These are phyloP conservation scores for Hyphodiscus hymeniophilus DNA, from an alignment of 495 filamentous ascomycete species.

Conservation along the genomic window DNA sequence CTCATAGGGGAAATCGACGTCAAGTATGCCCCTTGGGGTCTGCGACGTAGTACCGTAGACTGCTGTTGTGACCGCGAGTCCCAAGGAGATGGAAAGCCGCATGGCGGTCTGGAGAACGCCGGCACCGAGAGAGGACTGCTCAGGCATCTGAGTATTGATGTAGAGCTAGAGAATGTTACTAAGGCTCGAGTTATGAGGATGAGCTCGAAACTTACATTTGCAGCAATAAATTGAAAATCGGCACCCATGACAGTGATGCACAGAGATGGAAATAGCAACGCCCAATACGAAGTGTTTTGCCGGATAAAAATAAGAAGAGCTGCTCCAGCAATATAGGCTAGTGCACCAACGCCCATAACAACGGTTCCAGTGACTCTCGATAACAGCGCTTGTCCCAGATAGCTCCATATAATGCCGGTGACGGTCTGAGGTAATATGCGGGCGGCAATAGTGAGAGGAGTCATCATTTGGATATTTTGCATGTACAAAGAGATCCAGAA, in stretches of 20 bases:
- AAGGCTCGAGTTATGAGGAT: no score
- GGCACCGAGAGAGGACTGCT: slow-evolving; percentile 44
- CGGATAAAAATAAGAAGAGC: slow-evolving; percentile 34
- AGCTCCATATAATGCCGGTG: slow-evolving; percentile 39
- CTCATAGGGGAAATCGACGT: slow-evolving; percentile 31
- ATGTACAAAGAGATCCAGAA: slow-evolving; percentile 52
- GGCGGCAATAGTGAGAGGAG: slow-evolving; percentile 42
- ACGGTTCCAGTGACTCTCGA: slow-evolving; percentile 39
- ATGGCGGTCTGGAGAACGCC: slow-evolving; percentile 51
- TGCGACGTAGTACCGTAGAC: slow-evolving; percentile 31
- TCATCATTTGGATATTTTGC: slow-evolving; percentile 42
- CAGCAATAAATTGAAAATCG: slow-evolving; percentile 54
- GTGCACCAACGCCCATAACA: slow-evolving; percentile 39
- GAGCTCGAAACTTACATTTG: slow-evolving; percentile 27
- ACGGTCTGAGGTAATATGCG: slow-evolving; percentile 50
- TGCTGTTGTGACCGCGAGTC: slow-evolving; percentile 44
- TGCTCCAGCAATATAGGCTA: slow-evolving; percentile 33
- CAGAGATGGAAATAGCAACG: slow-evolving; percentile 48
- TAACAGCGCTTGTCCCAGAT: slow-evolving; percentile 40
- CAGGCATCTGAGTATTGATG: slow-evolving; percentile 48
- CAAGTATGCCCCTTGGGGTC: slow-evolving; percentile 24
- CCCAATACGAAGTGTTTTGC: slow-evolving; percentile 40
- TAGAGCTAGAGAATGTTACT: no score
- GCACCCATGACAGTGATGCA: slow-evolving; percentile 44
- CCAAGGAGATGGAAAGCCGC: slow-evolving; percentile 39